A percentile compares a stretch with the other conserved stretches of the same genome.
Conservation (phyloP, 345 rosid species). For the Stellera chamaejasme region DNA sequence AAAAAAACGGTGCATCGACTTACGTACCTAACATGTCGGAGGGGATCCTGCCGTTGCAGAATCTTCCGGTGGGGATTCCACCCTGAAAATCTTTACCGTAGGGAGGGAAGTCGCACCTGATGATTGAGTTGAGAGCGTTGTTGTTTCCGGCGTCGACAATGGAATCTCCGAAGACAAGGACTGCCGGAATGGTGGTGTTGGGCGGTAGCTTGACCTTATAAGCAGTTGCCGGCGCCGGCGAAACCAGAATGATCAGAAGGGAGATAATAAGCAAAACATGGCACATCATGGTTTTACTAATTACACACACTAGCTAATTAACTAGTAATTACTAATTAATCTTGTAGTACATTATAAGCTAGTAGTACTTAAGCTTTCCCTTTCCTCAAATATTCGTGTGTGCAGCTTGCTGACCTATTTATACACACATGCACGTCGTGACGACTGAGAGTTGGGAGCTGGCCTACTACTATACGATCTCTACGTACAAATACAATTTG, state of each 20-base stretch:
- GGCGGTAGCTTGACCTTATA: constrained; percentile 15
- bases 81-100: constrained; percentile 60
- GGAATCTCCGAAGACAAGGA: constrained; percentile 76
- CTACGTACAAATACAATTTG: too few species aligned
- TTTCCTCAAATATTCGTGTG: too few species aligned
- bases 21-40: constrained; percentile 53
- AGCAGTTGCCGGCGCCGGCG: constrained; percentile 3
- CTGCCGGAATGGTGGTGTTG: constrained; percentile 41
- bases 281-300: too few species aligned
- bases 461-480: too few species aligned
- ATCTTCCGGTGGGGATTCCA: constrained; percentile 66
- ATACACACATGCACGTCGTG: too few species aligned
- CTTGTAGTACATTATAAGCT: too few species aligned
- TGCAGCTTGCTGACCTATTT: too few species aligned
- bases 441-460: too few species aligned
- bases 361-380: too few species aligned
- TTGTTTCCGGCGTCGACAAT: constrained; percentile 81
- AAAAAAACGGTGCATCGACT: too few species aligned
- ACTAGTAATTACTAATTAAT: too few species aligned
- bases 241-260: not conserved
- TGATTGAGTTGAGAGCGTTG: constrained; percentile 35
- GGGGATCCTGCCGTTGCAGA: constrained; percentile 67
- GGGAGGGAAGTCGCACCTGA: constrained; percentile 60
- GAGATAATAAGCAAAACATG: not conserved
- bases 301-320: too few species aligned